Percentiles rank a stretch among this genome's conserved stretches.
Conservation (phyloP, 768 basidiomycete species). For the Leucosporidium creatinivorum region DNA sequence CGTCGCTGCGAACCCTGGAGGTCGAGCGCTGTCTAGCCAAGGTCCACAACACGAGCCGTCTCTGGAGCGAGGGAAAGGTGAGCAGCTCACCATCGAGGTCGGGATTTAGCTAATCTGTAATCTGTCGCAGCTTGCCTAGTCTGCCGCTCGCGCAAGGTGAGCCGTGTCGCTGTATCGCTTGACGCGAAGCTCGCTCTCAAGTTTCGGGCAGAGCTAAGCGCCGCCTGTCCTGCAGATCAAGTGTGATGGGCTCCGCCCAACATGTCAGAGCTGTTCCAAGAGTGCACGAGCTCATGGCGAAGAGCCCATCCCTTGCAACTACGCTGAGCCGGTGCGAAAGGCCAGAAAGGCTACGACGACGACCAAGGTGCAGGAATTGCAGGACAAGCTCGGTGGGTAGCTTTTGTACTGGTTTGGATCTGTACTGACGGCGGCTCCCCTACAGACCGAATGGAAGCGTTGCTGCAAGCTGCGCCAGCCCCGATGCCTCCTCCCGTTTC, state of each 20-base stretch:
- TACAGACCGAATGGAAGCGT: neutral
- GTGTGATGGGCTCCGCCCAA: constrained; percentile 14
- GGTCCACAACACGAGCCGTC: neutral
- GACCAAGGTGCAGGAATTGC: neutral
- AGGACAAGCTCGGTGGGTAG: constrained; percentile 3
- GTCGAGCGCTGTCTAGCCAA: neutral
- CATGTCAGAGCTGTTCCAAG: neutral
- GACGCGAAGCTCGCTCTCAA: too few species aligned
- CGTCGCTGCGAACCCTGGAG: too few species aligned
- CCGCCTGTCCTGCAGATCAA: neutral
- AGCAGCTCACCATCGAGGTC: too few species aligned
- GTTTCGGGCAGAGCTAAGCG: neutral
- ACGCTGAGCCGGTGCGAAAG: neutral
- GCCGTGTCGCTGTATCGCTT: too few species aligned
- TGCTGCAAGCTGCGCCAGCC: neutral
- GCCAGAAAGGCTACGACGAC: neutral
- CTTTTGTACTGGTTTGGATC: neutral
- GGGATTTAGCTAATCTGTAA: neutral
- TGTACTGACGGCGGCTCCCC: neutral
- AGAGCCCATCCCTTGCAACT: neutral
- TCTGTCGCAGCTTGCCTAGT: neutral
- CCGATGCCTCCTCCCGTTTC: neutral
- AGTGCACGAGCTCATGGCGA: constrained; percentile 12
- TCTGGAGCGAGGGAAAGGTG: neutral
- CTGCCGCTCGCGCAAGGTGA: neutral